Evolutionary conservation across 345 rosid genomes (phyloP).

Genomic region (Eucalyptus sp.): DNA sequence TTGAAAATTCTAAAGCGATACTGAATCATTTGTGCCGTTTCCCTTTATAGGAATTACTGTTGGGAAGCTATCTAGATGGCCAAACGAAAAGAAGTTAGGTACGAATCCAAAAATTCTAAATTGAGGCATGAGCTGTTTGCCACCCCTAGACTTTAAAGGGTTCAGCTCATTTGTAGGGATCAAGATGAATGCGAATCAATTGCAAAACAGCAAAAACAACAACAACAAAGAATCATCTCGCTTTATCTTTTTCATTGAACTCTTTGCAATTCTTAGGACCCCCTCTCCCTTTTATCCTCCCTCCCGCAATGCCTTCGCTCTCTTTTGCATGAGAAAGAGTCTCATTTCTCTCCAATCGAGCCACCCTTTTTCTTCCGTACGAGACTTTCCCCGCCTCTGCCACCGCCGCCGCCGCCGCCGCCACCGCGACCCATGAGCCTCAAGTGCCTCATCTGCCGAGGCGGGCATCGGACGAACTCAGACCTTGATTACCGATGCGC

Average conservation of each 20-base stretch:
- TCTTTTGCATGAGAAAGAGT: neutral
- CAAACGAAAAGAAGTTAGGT: neutral
- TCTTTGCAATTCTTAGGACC: neutral
- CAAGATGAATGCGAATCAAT: neutral
- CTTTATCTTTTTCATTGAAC: neutral
- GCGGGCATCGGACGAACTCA: neutral
- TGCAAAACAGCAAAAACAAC: neutral
- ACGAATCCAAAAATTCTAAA: neutral
- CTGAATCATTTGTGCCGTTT: rapidly evolving
- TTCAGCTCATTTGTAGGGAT: neutral
- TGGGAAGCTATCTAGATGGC: neutral
- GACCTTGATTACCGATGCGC: neutral
- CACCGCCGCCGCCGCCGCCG: rapidly evolving
- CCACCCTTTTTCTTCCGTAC: neutral
- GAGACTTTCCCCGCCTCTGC: neutral
- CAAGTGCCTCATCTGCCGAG: neutral
- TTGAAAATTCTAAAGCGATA: too few species aligned
- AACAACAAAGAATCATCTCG: neutral
- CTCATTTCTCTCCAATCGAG: neutral
- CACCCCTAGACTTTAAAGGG: neutral
- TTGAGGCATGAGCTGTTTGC: neutral
- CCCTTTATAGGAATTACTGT: rapidly evolving
- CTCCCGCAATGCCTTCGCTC: neutral
- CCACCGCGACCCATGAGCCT: neutral
- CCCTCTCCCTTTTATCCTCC: neutral